Percentiles rank a stretch among this genome's conserved stretches.
Evolutionary conservation across 2,329 filamentous ascomycete species (phyloP).

Genomic region (Trichoderma endophyticum): DNA sequence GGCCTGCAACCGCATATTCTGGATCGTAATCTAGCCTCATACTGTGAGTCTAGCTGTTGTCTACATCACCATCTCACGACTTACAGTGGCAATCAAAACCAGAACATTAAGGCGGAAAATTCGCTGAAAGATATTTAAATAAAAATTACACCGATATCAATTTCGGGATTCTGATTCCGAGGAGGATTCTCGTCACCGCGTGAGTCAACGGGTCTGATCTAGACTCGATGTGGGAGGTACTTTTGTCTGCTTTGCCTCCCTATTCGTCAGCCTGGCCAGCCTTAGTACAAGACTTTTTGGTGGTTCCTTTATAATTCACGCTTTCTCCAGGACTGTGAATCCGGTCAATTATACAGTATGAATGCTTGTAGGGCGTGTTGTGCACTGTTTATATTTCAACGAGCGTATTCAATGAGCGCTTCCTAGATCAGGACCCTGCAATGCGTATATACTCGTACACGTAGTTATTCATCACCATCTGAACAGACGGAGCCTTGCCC

Average conservation of each 20-base stretch:
- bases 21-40: not conserved
- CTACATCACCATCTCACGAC: not conserved
- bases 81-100: not conserved
- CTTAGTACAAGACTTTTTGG: not conserved
- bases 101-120: not conserved
- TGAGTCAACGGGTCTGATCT: constrained; percentile 4
- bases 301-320: not conserved
- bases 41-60: not conserved
- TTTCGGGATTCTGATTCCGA: not conserved
- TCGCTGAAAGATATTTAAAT: not conserved
- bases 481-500: not conserved
- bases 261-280: not conserved
- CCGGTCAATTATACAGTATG: not conserved
- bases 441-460: not conserved
- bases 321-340: not conserved
- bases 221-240: constrained; percentile 9
- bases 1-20: not conserved
- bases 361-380: not conserved
- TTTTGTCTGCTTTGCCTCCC: not conserved
- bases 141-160: not conserved
- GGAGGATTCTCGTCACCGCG: not conserved
- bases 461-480: not conserved
- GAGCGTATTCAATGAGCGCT: not conserved
- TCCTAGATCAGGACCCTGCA: not conserved
- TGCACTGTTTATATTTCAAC: not conserved